phyloP scores from a whole-genome alignment of 228 moss, liverwort and hornwort species.

The Sphagnum fallax region DNA sequence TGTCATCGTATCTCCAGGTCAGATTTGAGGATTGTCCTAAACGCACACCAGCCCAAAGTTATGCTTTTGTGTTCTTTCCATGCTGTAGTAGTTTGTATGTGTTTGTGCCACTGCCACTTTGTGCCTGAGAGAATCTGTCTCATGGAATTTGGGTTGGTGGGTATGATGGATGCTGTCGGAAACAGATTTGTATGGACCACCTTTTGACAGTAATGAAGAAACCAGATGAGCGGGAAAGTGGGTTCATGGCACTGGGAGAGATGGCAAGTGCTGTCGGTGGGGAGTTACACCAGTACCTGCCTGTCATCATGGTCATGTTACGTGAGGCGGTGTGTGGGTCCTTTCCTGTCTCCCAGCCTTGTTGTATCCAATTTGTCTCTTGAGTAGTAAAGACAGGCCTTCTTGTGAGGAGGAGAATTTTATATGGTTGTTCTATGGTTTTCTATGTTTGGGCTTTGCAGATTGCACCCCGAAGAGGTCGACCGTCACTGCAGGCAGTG shows the following conservation, averaged over 20 bases:
- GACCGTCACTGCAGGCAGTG: constrained; percentile 70
- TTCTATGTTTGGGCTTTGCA: constrained; percentile 13
- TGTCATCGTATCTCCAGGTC: constrained; percentile 86
- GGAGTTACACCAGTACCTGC: constrained; percentile 63
- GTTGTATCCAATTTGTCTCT: background rate
- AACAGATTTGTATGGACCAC: constrained; percentile 92
- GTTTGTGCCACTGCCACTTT: too few relatives aligned
- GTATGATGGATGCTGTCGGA: background rate
- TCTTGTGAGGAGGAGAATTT: background rate
- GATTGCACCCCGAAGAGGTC: constrained; percentile 86
- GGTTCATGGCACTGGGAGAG: constrained; percentile 84
- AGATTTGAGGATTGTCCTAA: background rate
- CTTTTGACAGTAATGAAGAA: constrained; percentile 87
- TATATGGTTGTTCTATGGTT: background rate
- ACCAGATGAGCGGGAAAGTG: constrained; percentile 85
- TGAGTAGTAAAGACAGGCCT: background rate
- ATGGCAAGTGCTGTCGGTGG: constrained; percentile 89
- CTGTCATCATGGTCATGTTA: constrained; percentile 50
- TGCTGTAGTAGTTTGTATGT: too few relatives aligned
- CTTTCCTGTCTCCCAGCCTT: background rate
- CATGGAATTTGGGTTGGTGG: too few relatives aligned
- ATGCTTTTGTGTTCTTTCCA: too few relatives aligned
- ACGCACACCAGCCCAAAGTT: background rate
- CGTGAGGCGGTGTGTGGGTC: constrained; percentile 65
- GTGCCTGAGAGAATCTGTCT: too few relatives aligned